Evolutionary conservation across 345 rosid species (phyloP), one percentile per base, ranked within the genome.

Genomic region (Populus tremula): DNA sequence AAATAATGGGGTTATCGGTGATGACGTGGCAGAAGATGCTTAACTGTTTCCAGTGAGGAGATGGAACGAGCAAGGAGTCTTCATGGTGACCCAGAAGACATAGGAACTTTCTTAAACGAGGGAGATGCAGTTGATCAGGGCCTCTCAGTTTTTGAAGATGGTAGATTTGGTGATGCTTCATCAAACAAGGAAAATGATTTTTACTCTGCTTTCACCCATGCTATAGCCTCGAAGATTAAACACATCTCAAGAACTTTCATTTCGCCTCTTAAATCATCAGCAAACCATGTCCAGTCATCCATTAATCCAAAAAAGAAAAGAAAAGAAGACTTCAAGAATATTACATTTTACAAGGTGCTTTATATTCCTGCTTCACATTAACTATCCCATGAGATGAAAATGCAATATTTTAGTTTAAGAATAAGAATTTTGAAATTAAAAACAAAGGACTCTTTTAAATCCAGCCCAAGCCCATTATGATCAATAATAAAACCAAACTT

Each of bases 11-110:
- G 74, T 70, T 8, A 45, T 21, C 62, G 53, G 27, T 43, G 78
- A 71, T 79, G 79, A 35, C 79, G 6, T 77, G 74, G 45, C 83
- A 67, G 91, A 84, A 91, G 88, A 87, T 88, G 94, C 67, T 82
- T 96, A 78, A 90, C 94, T 18, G 92, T 96, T 80, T 96, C 98
- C 20, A 86, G 78, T 81, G 93, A 89, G 79, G 97, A 97, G 71
- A 76, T 93, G 84, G 83, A 86, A 69, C 98, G 96, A 76, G 98
- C 97, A 75, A 92, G 90, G 80, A 89, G 83, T 54, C 97, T 93
- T 87, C 98, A 93, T 81, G 98, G 98, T 69, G 97, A 89, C 69
- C 94, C 97, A n/a, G 98, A 91, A n/a, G 98, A 90, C 64, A 64
- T 89, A 25, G 97, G 90, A 78, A 71, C 74, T 85, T 83, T 88